Conservation (phyloP, 768 basidiomycete species). For the Dioszegia hungarica region DNA sequence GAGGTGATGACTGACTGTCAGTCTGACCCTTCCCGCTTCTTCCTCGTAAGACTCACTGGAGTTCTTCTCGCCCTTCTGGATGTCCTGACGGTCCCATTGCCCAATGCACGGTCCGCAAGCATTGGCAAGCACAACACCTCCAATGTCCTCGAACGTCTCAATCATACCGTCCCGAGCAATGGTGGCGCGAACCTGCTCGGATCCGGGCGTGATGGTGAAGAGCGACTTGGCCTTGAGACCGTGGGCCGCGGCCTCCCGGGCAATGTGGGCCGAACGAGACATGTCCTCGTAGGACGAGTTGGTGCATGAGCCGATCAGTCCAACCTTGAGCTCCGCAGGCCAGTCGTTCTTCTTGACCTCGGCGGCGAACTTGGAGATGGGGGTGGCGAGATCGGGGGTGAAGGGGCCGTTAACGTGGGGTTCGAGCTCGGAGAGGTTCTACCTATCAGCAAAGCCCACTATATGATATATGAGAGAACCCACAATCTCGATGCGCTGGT, state of each 20-base stretch:
- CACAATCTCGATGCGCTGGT: slow-evolving; percentile 86
- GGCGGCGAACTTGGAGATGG: slow-evolving; percentile 87
- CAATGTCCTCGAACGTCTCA: slow-evolving; percentile 74
- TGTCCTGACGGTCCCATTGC: slow-evolving; percentile 96
- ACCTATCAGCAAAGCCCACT: slow-evolving; percentile 30
- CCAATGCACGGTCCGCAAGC: slow-evolving; percentile 99
- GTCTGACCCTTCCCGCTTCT: too few species aligned
- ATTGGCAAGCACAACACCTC: slow-evolving; percentile 92
- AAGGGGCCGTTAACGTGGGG: slow-evolving; percentile 99
- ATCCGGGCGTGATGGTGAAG: slow-evolving; percentile 98
- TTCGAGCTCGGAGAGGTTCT: slow-evolving; percentile 90
- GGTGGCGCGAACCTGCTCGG: slow-evolving; percentile 96
- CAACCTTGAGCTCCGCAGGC: slow-evolving; percentile 96
- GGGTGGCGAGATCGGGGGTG: slow-evolving; percentile 99
- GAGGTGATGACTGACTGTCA: slow-evolving; percentile 98
- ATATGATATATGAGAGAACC: slow-evolving; percentile 37
- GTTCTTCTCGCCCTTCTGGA: slow-evolving; percentile 94
- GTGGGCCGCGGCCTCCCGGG: slow-evolving; percentile 77
- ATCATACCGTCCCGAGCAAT: slow-evolving; percentile 95
- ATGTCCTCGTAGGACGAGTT: slow-evolving; percentile 99
- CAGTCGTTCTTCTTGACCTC: slow-evolving; percentile 92
- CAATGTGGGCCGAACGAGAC: slow-evolving; percentile 94
- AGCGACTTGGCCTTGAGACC: slow-evolving; percentile 84
- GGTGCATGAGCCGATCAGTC: slow-evolving; percentile 97
- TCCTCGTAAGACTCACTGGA: slow-evolving; percentile 89